Evolutionary conservation across 306 rosid genomes (phyloP), one percentile per base, ranked within the genome.

Genomic region (Pueraria montana): DNA sequence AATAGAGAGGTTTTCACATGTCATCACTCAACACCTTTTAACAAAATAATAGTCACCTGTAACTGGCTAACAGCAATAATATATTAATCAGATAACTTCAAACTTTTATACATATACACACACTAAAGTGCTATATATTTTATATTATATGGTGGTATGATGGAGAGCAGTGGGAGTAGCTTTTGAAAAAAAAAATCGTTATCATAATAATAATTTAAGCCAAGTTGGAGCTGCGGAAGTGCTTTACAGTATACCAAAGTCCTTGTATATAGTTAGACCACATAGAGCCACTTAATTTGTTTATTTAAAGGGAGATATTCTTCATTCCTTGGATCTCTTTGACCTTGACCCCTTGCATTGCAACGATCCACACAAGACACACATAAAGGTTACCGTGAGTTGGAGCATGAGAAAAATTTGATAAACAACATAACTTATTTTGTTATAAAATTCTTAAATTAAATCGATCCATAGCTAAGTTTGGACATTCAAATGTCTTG

Each of bases 181-280:
- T 86, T 78, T 83, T 74, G 82, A 80, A 84, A 80, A 83, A 77
- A 34, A 34, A 76, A 74, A 72, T 79, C 86, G 80, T 84, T 84
- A 81, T 82, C 88, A 88, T 74, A 86, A 88, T 89, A 86, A 85
- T 90, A 80, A 78, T 79, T 56, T 85, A 86, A 85, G 82, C 34
- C 83, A 87, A 89, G 91, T 91, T 89, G 90, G 27, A 75, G 62
- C 52, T 42, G 82, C 10, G 56, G 56, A 89, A 82, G 90, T 89
- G 89, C 82, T 86, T 82, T 83, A 76, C 70, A 42, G 82, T 81
- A 86, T 83, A 62, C 82, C 86, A 83, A 58, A 42, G 78, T 72
- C 83, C 20, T 27, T 49, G 63, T 52, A 21, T 63, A 77, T 49
- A 49, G 75, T 80, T 49, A 10, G 76, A 65, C 87, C 90, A 88